Evolutionary conservation across 371 early-diverging fungal genomes (phyloP).

Genomic region (Batrachochytrium dendrobatidis): DNA sequence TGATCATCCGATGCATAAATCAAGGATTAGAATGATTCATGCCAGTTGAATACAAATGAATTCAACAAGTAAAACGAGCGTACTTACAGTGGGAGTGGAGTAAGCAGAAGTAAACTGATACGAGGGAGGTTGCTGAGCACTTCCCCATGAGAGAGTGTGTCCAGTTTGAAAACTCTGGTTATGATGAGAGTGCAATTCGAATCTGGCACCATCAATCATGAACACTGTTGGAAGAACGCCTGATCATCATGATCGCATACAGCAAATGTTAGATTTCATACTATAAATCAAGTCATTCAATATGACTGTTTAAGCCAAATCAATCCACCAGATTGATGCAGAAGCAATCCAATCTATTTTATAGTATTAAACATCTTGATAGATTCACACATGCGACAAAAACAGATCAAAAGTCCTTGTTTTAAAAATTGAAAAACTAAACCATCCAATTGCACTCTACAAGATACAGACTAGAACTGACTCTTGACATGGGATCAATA

Average conservation of each 20-base stretch:
- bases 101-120: slow-evolving; percentile 85
- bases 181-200: slow-evolving; percentile 83
- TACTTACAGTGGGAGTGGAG: slow-evolving; percentile 35
- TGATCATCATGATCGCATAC: no score
- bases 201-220: slow-evolving; percentile 90
- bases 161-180: slow-evolving; percentile 89
- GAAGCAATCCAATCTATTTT: not conserved
- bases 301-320: slow-evolving; percentile 7
- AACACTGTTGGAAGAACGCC: slow-evolving; percentile 71
- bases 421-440: no score
- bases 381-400: no score
- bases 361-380: no score
- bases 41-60: no score
- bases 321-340: not conserved
- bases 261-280: not conserved
- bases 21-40: not conserved
- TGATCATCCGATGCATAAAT: not conserved
- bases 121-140: slow-evolving; percentile 62
- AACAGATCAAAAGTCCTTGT: no score
- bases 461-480: no score
- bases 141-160: slow-evolving; percentile 86
- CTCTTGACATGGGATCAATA: no score
- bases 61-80: not conserved
- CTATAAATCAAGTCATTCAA: slow-evolving; percentile 15
- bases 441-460: no score